phyloP scores from a whole-genome alignment of 495 filamentous ascomycete genomes.

The Penicillium salamii region DNA sequence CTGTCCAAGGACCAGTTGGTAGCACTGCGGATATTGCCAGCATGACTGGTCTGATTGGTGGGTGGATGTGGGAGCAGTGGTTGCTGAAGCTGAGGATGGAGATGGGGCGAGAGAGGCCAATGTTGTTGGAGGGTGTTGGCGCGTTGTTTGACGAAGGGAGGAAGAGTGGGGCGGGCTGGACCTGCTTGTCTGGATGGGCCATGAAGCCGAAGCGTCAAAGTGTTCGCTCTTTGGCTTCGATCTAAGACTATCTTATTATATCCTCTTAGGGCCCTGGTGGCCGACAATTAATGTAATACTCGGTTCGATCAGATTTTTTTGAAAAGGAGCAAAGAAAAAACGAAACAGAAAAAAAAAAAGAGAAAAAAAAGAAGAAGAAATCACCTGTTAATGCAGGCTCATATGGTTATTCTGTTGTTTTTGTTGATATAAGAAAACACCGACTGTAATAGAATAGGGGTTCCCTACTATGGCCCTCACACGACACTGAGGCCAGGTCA shows the following conservation, averaged over 20 bases:
- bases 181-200: slow-evolving; percentile 81
- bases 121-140: slow-evolving; percentile 72
- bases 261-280: slow-evolving; percentile 8
- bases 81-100: slow-evolving; percentile 81
- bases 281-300: slow-evolving; percentile 8
- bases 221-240: neutral
- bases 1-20: slow-evolving; percentile 67
- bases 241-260: neutral
- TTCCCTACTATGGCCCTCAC: too few relatives aligned
- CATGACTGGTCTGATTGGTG: slow-evolving; percentile 77
- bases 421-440: too few relatives aligned
- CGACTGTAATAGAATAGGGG: too few relatives aligned
- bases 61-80: slow-evolving; percentile 97
- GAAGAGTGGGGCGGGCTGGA: slow-evolving; percentile 76
- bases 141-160: slow-evolving; percentile 82
- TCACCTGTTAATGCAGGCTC: too few relatives aligned
- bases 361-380: too few relatives aligned
- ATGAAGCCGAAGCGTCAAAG: slow-evolving; percentile 66
- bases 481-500: too few relatives aligned
- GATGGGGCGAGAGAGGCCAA: slow-evolving; percentile 65
- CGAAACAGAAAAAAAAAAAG: neutral
- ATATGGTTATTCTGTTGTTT: too few relatives aligned
- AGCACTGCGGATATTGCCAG: slow-evolving; percentile 70
- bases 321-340: neutral
- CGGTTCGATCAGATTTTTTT: neutral